Conservation (phyloP, 176 grass and related monocot genomes). For the Rhynchospora breviuscula region DNA sequence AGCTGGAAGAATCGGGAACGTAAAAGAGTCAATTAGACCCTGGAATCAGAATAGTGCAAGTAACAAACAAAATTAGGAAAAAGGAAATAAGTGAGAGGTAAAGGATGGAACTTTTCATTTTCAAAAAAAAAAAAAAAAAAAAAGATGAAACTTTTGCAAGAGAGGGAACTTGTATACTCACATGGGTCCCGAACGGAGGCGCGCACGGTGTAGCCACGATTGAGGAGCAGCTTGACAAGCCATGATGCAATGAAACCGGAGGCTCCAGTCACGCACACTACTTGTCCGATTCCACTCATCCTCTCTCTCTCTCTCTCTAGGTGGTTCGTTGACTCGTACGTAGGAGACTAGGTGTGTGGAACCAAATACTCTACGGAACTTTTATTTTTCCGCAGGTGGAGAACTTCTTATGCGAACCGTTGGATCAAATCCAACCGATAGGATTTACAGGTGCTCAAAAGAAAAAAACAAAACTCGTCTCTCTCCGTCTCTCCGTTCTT, state of each 20-base stretch:
- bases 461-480: no score
- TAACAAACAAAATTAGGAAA: not conserved
- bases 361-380: no score
- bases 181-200: slow-evolving; percentile 55
- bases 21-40: not conserved
- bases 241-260: slow-evolving; percentile 53
- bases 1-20: slow-evolving; percentile 24
- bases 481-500: no score
- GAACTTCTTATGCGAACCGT: no score
- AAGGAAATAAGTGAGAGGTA: not conserved
- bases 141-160: not conserved
- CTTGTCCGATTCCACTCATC: not conserved
- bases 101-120: not conserved
- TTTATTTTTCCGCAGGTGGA: no score
- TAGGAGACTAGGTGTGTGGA: no score
- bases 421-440: no score
- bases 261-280: slow-evolving; percentile 49
- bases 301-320: not conserved
- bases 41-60: not conserved
- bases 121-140: no score
- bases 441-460: no score
- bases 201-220: slow-evolving; percentile 46
- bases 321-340: not conserved
- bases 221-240: slow-evolving; percentile 55
- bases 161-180: not conserved